These are phyloP conservation scores for Trichoderma citrinoviride DNA, from an alignment of 2,329 filamentous ascomycete species.

Conservation along the genomic window DNA sequence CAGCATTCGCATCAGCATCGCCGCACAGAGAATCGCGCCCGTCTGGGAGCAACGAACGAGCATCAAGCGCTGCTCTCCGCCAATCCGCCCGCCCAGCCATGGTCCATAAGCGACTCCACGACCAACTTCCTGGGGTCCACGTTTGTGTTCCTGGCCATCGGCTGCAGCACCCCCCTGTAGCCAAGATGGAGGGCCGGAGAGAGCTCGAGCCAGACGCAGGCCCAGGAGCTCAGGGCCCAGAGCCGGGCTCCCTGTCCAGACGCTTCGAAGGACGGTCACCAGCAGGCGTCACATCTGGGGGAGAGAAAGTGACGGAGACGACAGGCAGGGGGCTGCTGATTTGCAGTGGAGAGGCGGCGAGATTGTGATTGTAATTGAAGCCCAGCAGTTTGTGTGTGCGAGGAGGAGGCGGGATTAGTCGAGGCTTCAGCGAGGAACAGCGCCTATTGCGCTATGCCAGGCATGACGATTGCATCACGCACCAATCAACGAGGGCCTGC, in stretches of 20 bases:
- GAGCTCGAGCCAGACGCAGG: neutral
- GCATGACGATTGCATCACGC: neutral
- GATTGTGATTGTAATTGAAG: constrained; percentile 20
- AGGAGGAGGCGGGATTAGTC: neutral
- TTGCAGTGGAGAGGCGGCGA: constrained; percentile 21
- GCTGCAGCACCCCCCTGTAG: neutral
- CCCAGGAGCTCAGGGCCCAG: neutral
- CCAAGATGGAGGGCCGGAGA: constrained; percentile 1
- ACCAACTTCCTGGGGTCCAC: neutral
- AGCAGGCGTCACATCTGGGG: constrained; percentile 10
- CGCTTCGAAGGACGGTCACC: neutral
- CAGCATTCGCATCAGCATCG: constrained; percentile 2
- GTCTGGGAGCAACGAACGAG: neutral
- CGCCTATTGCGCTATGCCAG: neutral
- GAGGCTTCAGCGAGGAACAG: neutral
- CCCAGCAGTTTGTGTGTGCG: neutral
- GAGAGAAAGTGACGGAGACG: neutral
- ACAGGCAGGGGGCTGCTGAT: constrained; percentile 3
- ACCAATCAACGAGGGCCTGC: neutral
- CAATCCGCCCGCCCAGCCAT: neutral
- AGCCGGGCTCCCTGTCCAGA: neutral
- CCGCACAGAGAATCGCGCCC: constrained; percentile 3
- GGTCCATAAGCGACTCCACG: constrained; percentile 1
- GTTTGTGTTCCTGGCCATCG: constrained; percentile 21
- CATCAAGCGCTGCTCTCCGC: too few species aligned